phyloP scores from a whole-genome alignment of 306 rosid species.

The apple (Malus domestica) region ASM211411v1 NC_041803.1:41622001-41622500 shows the following conservation, averaged over 20 bases:
- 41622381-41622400: not conserved
- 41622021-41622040: not conserved
- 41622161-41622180: conserved; percentile 48
- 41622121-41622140: conserved; percentile 8
- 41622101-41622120: not conserved
- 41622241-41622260: not conserved
- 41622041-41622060: not conserved
- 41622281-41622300: not conserved
- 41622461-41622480: not conserved
- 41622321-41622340: not conserved
- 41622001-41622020: not conserved
- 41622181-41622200: conserved; percentile 23
- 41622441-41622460: not conserved
- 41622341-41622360: not conserved
- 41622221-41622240: not conserved
- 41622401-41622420: not conserved
- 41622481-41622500: not conserved
- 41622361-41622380: not conserved
- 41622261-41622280: conserved; percentile 11
- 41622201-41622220: conserved; percentile 23
- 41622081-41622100: not conserved
- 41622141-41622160: conserved; percentile 43
- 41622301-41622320: not conserved
- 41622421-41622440: not conserved
- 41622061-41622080: not conserved